Percentiles rank a stretch among this genome's conserved stretches.
Conservation (phyloP, 2,329 filamentous ascomycete genomes). For the Stachybotrys echinatus region DNA sequence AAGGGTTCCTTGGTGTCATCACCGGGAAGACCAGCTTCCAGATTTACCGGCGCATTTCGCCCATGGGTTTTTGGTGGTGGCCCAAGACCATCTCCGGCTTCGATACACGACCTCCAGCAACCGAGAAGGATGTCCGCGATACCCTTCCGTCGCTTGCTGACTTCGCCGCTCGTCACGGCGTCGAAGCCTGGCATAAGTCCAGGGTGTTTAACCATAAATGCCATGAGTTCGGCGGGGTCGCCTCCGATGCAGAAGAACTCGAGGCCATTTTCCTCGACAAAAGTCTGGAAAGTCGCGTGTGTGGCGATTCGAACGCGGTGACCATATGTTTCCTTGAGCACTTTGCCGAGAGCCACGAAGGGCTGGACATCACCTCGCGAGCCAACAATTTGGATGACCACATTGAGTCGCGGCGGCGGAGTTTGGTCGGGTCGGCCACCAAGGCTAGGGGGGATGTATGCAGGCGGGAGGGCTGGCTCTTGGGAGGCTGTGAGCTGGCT, state of each 20-base stretch:
- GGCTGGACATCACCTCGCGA: conserved; percentile 73
- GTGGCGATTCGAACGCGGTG: conserved; percentile 72
- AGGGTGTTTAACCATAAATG: conserved; percentile 88
- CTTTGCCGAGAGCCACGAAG: conserved; percentile 64
- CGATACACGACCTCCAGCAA: conserved; percentile 81
- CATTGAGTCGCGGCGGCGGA: conserved; percentile 56
- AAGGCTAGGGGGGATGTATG: conserved; percentile 69
- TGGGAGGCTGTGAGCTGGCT: conserved; percentile 48
- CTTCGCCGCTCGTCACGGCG: conserved; percentile 69
- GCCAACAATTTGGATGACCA: conserved; percentile 72
- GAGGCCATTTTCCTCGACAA: conserved; percentile 64
- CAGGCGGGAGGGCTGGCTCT: conserved; percentile 49
- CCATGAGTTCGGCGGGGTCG: conserved; percentile 71
- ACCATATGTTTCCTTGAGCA: conserved; percentile 57
- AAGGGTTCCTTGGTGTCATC: conserved; percentile 55
- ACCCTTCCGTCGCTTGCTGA: conserved; percentile 66
- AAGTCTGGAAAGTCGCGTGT: conserved; percentile 61
- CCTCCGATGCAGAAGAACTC: conserved; percentile 77
- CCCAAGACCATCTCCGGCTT: conserved; percentile 64
- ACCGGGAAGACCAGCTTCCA: conserved; percentile 27
- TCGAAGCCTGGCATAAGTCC: conserved; percentile 80
- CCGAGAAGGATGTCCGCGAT: conserved; percentile 78
- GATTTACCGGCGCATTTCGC: conserved; percentile 40
- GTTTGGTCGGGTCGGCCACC: conserved; percentile 56
- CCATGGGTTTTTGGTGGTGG: conserved; percentile 41